Conservation (phyloP, 176 grass and related monocot species). For the Oryza meyeriana region DNA sequence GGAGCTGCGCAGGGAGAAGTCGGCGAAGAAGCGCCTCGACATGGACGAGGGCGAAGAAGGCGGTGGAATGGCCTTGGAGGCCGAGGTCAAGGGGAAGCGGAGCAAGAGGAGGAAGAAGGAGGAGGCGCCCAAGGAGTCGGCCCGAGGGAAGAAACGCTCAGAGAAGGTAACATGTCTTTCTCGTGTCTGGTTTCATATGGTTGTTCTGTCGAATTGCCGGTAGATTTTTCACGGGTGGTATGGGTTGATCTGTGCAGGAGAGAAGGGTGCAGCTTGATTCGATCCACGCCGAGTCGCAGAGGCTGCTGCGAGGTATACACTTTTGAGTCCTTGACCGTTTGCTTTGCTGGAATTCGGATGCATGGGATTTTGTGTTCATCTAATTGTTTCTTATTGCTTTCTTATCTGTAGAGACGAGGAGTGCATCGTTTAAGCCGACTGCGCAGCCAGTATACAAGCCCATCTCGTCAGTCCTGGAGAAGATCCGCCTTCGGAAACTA, state of each 20-base stretch:
- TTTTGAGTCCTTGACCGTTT: not conserved
- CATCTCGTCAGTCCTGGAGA: conserved; percentile 89
- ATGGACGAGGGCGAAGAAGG: conserved; percentile 49
- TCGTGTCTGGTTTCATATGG: not conserved
- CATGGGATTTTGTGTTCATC: not conserved
- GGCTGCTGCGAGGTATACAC: conserved; percentile 70
- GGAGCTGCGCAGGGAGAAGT: conserved; percentile 54
- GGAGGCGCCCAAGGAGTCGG: conserved; percentile 51
- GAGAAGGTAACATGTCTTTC: conserved; percentile 50
- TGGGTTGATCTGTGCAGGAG: conserved; percentile 51
- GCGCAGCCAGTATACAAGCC: conserved; percentile 65
- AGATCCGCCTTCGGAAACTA: conserved; percentile 82
- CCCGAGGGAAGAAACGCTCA: conserved; percentile 45
- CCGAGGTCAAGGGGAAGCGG: conserved; percentile 42
- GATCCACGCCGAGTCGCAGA: conserved; percentile 72
- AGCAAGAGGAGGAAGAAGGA: conserved; percentile 66
- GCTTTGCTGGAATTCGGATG: not conserved
- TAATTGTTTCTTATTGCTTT: not conserved
- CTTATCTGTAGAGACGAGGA: conserved; percentile 58
- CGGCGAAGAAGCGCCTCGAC: conserved; percentile 76
- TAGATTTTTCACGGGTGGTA: conserved; percentile 4
- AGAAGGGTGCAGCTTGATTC: conserved; percentile 56
- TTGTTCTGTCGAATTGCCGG: not conserved
- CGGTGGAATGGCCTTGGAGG: not conserved
- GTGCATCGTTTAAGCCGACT: conserved; percentile 67